Percentiles rank a stretch among this genome's conserved stretches.
Conservation (phyloP, 352 stramenopile species). For the Globisporangium nagaii region DNA sequence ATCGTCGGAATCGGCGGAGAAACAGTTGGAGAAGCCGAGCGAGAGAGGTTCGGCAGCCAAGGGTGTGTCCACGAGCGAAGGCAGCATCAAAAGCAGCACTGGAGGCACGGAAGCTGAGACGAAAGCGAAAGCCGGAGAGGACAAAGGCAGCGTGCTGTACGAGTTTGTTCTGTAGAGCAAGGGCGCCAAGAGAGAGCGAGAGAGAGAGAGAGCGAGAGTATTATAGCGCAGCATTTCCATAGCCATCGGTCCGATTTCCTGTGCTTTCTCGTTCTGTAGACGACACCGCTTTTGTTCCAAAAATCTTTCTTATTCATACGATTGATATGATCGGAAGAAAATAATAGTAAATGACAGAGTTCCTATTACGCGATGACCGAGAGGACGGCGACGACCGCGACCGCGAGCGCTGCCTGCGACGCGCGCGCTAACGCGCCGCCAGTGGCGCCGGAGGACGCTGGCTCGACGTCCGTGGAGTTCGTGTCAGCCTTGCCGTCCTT, state of each 20-base stretch:
- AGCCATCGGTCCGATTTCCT: no score
- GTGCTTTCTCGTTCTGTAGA: no score
- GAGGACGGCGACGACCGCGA: slow-evolving; percentile 5
- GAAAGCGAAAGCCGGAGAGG: neutral
- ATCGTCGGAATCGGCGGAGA: no score
- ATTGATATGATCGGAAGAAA: no score
- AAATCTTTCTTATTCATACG: no score
- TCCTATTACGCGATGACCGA: neutral
- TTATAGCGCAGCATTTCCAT: no score
- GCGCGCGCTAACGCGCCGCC: neutral
- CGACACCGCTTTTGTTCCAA: no score
- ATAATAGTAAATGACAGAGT: neutral
- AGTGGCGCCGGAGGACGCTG: neutral
- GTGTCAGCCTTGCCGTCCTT: slow-evolving; percentile 8
- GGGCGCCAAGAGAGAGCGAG: neutral
- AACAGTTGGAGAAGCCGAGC: no score
- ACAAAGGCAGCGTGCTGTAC: slow-evolving; percentile 41
- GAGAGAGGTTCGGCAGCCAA: no score
- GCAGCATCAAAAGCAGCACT: neutral
- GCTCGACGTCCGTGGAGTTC: slow-evolving; percentile 5
- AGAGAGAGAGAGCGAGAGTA: neutral
- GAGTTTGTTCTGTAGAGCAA: slow-evolving; percentile 62
- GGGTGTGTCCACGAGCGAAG: no score
- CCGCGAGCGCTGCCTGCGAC: neutral
- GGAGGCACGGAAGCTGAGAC: no score